Evolutionary conservation across 176 grass and related monocot species (phyloP).

Genomic region (Bonia amplexicaulis): DNA sequence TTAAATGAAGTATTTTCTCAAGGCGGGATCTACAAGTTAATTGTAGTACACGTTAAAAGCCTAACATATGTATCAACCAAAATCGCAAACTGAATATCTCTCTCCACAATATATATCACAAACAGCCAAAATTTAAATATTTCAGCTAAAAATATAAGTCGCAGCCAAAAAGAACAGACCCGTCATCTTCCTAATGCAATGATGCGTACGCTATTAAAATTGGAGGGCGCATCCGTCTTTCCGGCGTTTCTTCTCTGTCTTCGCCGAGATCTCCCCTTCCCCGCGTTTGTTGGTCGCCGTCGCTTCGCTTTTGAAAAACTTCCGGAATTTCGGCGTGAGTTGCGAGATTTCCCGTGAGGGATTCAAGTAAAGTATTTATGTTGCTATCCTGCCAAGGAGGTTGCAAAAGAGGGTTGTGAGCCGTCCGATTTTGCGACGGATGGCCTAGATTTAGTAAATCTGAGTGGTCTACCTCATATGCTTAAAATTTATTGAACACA

Average conservation of each 20-base stretch:
- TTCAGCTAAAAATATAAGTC: too few species aligned
- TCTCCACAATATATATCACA: too few species aligned
- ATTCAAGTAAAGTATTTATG: not conserved
- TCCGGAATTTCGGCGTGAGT: not conserved
- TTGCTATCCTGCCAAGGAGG: not conserved
- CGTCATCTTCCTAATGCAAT: not conserved
- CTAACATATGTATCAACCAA: too few species aligned
- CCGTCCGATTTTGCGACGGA: not conserved
- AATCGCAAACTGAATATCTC: too few species aligned
- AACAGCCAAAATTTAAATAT: too few species aligned
- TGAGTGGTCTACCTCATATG: too few species aligned
- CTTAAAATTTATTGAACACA: too few species aligned
- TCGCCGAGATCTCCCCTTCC: not conserved
- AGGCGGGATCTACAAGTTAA: too few species aligned
- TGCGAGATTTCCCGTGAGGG: not conserved
- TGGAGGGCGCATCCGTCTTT: not conserved
- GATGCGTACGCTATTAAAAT: not conserved
- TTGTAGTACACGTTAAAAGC: too few species aligned
- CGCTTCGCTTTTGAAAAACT: constrained; percentile 17
- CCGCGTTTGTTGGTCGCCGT: constrained; percentile 19
- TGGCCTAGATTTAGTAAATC: too few species aligned
- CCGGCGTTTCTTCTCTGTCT: not conserved
- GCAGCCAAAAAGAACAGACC: too few species aligned
- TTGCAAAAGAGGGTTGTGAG: not conserved
- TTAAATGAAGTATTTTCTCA: too few species aligned